Percentiles rank a stretch among this genome's conserved stretches.
Evolutionary conservation across 768 basidiomycete genomes (phyloP).

Genomic region (Tulasnella sp.): DNA sequence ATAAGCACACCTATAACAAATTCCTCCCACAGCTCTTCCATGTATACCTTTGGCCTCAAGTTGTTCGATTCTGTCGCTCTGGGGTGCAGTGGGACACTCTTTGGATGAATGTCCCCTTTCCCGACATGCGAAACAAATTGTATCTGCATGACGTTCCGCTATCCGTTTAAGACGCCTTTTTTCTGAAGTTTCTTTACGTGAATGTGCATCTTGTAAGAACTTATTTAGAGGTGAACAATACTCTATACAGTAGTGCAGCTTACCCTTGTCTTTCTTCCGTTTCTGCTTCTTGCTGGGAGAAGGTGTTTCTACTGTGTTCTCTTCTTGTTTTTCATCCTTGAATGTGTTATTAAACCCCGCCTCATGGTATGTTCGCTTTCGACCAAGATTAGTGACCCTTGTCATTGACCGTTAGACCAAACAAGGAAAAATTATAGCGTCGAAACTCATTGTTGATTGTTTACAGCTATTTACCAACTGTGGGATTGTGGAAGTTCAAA

Average conservation of each 20-base stretch:
- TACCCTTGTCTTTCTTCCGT: background rate
- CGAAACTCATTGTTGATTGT: too few species aligned
- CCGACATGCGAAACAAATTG: constrained; percentile 79
- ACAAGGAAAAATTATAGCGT: too few species aligned
- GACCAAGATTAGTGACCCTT: background rate
- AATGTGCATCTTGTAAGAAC: background rate
- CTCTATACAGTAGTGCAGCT: background rate
- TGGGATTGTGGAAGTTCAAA: too few species aligned
- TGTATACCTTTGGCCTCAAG: constrained; percentile 21
- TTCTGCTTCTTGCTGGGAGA: background rate
- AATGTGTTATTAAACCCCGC: background rate
- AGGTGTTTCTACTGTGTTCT: background rate
- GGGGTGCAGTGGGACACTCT: constrained; percentile 51
- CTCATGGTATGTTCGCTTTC: background rate
- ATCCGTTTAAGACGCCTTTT: constrained; percentile 51
- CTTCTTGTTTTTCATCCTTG: background rate
- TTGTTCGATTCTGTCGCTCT: constrained; percentile 19
- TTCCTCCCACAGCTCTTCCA: constrained; percentile 33
- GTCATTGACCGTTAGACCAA: too few species aligned
- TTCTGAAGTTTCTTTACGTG: constrained; percentile 33
- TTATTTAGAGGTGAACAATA: constrained; percentile 8
- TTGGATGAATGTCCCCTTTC: constrained; percentile 70
- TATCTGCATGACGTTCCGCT: constrained; percentile 40
- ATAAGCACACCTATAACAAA: constrained; percentile 53
- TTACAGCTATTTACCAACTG: too few species aligned